Evolutionary conservation across 169 alveolate species (phyloP).

Genomic region (Toxoplasma gondii): DNA sequence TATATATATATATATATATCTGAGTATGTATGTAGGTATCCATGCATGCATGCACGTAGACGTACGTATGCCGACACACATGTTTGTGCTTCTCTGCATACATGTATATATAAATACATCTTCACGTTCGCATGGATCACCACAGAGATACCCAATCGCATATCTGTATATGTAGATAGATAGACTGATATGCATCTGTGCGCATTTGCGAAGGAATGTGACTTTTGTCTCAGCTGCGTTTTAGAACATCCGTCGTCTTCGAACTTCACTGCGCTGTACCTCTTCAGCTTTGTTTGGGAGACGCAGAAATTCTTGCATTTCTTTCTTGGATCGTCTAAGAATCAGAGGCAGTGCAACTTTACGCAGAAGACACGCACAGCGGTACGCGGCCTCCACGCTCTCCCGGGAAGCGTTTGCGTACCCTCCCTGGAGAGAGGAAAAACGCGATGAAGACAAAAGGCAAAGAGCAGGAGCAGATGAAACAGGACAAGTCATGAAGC

Average conservation of each 20-base stretch:
- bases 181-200: neutral
- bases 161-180: neutral
- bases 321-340: slow-evolving; percentile 57
- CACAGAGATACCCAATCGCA: neutral
- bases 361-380: slow-evolving; percentile 69
- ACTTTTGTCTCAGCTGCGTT: neutral
- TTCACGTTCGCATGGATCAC: neutral
- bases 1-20: neutral
- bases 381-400: slow-evolving; percentile 70
- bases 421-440: slow-evolving; percentile 36
- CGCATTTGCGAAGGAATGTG: neutral
- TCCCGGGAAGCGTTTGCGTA: slow-evolving; percentile 51
- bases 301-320: slow-evolving; percentile 70
- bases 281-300: slow-evolving; percentile 78
- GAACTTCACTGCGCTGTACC: slow-evolving; percentile 24
- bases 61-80: neutral
- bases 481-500: neutral
- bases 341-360: slow-evolving; percentile 70
- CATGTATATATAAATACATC: neutral
- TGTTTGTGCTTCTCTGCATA: neutral
- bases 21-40: neutral
- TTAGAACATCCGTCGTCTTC: neutral
- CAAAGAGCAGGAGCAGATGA: neutral
- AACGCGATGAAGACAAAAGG: neutral
- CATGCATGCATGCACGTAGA: neutral